A percentile compares a stretch with the other conserved stretches of the same genome.
These are phyloP conservation scores for Acacia melanoxylon DNA, from an alignment of 306 rosid species.

Conservation along the genomic window DNA sequence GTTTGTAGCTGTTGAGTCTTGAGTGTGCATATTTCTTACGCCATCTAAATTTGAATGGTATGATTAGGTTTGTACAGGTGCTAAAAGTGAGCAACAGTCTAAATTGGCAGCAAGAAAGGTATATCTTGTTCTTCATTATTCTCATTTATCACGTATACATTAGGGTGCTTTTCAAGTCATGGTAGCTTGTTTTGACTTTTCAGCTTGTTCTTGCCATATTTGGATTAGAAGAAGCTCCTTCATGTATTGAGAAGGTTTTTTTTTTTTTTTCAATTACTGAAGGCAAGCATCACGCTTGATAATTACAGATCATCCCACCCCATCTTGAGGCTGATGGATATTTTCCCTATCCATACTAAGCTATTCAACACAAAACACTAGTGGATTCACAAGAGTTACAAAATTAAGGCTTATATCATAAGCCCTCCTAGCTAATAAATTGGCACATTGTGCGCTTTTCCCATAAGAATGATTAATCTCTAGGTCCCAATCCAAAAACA, in stretches of 20 bases:
- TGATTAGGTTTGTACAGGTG: constrained; percentile 93
- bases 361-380: too few species aligned
- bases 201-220: background rate
- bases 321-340: too few species aligned
- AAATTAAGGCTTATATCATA: too few species aligned
- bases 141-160: constrained; percentile 6
- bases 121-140: background rate
- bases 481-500: too few species aligned
- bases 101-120: constrained; percentile 98
- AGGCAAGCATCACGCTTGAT: too few species aligned
- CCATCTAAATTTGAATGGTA: constrained; percentile 23
- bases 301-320: too few species aligned
- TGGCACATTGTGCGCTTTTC: too few species aligned
- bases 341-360: too few species aligned
- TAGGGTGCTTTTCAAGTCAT: constrained; percentile 4
- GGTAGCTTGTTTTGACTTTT: constrained; percentile 13
- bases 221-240: background rate
- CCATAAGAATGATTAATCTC: too few species aligned
- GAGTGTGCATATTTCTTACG: background rate
- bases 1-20: background rate
- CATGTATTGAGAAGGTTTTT: background rate
- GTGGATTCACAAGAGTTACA: too few species aligned
- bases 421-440: too few species aligned
- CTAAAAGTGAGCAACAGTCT: constrained; percentile 90
- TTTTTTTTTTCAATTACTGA: too few species aligned